Evolutionary conservation across 2,329 filamentous ascomycete species (phyloP), one percentile per base, ranked within the genome.

Genomic region (Cytospora piceae): DNA sequence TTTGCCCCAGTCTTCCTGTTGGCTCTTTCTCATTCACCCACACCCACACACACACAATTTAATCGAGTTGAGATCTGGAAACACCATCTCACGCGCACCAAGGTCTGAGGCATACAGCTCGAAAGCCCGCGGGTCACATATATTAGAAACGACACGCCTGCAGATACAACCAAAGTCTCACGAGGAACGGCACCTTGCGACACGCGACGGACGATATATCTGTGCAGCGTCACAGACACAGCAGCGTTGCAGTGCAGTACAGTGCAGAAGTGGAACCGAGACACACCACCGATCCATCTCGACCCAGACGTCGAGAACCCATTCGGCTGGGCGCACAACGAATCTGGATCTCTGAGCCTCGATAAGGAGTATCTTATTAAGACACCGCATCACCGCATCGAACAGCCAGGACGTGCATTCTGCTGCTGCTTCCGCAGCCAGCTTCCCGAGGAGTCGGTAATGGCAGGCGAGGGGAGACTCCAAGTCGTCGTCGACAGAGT

Each of bases 391-490:
- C 60, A 32, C 27, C 60, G 29, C 42, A 32, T 34, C 42, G 20
- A 39, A 46, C 24, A 46, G 39, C 39, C 42, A 57, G 60, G 56
- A 37, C 61, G 61, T 37, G 57, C 34, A 55, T 64, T 52, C 46
- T 42, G 61, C 52, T 56, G 61, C 54, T 55, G 61, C 61, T 63
- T n/a, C 42, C 34, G 53, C 60, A 63, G 52, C 60, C 60, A 29
- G 31, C 65, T 61, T 57, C 24, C 60, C 65, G 61, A 67, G 27
- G 49, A 56, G 61, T 57, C 34, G 61, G 51, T 55, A 52, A 67
- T 67, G 65, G 62, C 65, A 34, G 65, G 58, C 58, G 63, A 67
- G 63, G 62, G 64, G 49, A 55, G 34, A n/a, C 46, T 49, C 61
- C 64, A 61, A 37, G 66, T 64, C 52, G 67, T 49, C 37, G 54